Evolutionary conservation across 2,329 filamentous ascomycete species (phyloP).

Genomic region (Massarina eburnea): DNA sequence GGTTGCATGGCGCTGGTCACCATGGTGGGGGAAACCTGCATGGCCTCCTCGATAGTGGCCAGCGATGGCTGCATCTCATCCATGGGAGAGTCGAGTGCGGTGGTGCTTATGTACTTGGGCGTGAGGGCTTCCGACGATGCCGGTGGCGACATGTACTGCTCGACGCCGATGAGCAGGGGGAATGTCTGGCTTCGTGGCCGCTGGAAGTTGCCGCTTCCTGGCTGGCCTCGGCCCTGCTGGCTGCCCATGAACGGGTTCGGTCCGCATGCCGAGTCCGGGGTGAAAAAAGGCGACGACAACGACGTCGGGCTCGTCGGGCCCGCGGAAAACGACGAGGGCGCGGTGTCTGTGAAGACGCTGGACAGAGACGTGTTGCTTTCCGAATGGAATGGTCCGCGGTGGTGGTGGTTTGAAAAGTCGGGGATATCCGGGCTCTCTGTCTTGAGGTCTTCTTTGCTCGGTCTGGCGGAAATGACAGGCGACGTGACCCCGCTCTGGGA

Average conservation of each 20-base stretch:
- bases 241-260: constrained; percentile 63
- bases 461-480: constrained; percentile 62
- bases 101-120: constrained; percentile 54
- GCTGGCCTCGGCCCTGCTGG: constrained; percentile 53
- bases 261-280: constrained; percentile 68
- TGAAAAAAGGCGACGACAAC: constrained; percentile 75
- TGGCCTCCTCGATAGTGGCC: constrained; percentile 44
- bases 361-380: constrained; percentile 67
- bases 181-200: constrained; percentile 87
- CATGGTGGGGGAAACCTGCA: constrained; percentile 39
- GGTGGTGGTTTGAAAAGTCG: constrained; percentile 60
- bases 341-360: constrained; percentile 66
- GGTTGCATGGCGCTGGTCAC: constrained; percentile 49
- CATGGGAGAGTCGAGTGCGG: constrained; percentile 55
- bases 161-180: constrained; percentile 66
- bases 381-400: constrained; percentile 66
- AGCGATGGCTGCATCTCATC: constrained; percentile 47
- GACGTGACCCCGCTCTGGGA: constrained; percentile 67
- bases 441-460: constrained; percentile 68
- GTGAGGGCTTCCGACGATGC: constrained; percentile 56
- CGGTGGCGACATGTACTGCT: constrained; percentile 57
- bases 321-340: constrained; percentile 68
- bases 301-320: constrained; percentile 73
- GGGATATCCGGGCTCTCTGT: constrained; percentile 59
- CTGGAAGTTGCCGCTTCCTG: constrained; percentile 60